These are phyloP conservation scores for Alternaria dauci DNA, from an alignment of 2,329 filamentous ascomycete species.

Conservation along the genomic window DNA sequence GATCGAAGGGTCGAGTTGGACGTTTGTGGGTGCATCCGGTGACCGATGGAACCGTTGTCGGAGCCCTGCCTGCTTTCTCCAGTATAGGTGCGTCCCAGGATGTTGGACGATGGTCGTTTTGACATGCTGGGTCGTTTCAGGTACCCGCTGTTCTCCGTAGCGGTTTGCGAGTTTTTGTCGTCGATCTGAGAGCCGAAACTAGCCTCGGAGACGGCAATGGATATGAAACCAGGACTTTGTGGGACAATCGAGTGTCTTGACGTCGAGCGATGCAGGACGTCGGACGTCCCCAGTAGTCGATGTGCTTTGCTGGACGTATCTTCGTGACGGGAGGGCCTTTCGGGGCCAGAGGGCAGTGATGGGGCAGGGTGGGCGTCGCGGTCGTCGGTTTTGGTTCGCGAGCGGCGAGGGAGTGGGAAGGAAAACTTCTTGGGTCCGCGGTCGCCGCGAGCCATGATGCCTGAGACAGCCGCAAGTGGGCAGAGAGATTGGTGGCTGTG, in stretches of 20 bases:
- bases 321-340: conserved; percentile 36
- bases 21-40: conserved; percentile 40
- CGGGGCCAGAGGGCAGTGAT: conserved; percentile 27
- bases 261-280: conserved; percentile 37
- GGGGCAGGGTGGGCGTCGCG: conserved; percentile 29
- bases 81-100: conserved; percentile 36
- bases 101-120: conserved; percentile 47
- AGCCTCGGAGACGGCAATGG: conserved; percentile 42
- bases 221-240: conserved; percentile 43
- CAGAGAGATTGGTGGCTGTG: conserved; percentile 19
- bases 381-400: conserved; percentile 31
- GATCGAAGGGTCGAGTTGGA: conserved; percentile 54
- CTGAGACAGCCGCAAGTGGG: conserved; percentile 12
- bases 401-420: conserved; percentile 49
- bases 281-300: conserved; percentile 48
- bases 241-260: conserved; percentile 34
- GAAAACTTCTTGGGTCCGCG: conserved; percentile 46
- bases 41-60: conserved; percentile 40
- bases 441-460: conserved; percentile 40
- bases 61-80: conserved; percentile 37
- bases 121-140: conserved; percentile 34
- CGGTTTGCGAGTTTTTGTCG: conserved; percentile 30
- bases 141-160: conserved; percentile 29
- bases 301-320: conserved; percentile 48
- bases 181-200: conserved; percentile 39